Conservation (phyloP, 441 rosid genomes). For the Bocquillonia castaneifolia region DNA sequence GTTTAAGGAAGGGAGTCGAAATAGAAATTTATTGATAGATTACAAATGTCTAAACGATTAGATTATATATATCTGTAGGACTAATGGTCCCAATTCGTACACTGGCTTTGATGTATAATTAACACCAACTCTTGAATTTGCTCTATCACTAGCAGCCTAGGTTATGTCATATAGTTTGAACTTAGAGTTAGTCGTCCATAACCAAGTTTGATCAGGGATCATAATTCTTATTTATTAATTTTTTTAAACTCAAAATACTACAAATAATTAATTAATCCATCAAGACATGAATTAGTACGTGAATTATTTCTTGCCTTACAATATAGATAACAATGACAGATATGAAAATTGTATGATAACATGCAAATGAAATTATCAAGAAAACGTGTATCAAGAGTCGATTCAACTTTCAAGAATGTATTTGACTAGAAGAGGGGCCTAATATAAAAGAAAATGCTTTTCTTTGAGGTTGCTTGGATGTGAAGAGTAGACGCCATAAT, state of each 20-base stretch:
- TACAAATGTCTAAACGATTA: no score
- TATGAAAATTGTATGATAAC: not conserved
- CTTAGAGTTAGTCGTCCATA: no score
- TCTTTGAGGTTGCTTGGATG: not conserved
- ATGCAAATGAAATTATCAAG: not conserved
- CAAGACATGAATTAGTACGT: not conserved
- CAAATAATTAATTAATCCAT: not conserved
- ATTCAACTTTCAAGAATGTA: constrained; percentile 1
- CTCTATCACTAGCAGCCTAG: not conserved
- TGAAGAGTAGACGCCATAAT: constrained; percentile 17
- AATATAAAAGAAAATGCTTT: not conserved
- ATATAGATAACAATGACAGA: not conserved
- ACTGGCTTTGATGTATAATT: not conserved
- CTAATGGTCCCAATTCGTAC: not conserved
- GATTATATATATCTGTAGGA: not conserved
- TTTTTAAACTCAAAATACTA: no score
- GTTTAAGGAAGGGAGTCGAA: no score
- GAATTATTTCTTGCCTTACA: not conserved
- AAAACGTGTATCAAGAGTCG: not conserved
- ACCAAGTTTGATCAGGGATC: no score
- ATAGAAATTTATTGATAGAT: no score
- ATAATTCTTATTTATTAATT: no score
- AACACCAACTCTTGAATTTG: not conserved
- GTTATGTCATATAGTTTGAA: no score
- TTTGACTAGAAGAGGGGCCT: not conserved